Percentiles rank a stretch among this genome's conserved stretches.
These are phyloP conservation scores for Fusarium sp. DNA, from an alignment of 2,329 filamentous ascomycete genomes.

Conservation along the genomic window DNA sequence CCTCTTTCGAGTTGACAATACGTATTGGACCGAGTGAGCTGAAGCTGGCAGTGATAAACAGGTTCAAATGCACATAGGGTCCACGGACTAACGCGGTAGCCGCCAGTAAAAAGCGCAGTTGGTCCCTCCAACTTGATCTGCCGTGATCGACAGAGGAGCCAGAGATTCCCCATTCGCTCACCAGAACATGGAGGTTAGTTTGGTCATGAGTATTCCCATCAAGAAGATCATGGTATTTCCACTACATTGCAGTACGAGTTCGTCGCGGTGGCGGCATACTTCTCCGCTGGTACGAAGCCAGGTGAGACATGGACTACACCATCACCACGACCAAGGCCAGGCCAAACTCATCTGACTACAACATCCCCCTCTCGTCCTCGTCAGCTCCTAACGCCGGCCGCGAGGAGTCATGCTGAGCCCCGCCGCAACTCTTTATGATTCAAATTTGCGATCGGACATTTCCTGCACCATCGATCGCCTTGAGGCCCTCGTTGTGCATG, in stretches of 20 bases:
- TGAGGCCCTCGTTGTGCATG: constrained; percentile 40
- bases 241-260: constrained; percentile 8
- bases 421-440: constrained; percentile 42
- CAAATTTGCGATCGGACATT: constrained; percentile 44
- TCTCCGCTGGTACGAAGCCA: constrained; percentile 23
- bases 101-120: constrained; percentile 34
- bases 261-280: constrained; percentile 28
- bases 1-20: constrained; percentile 6
- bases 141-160: constrained; percentile 19
- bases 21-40: constrained; percentile 25
- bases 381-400: constrained; percentile 37
- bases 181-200: constrained; percentile 19
- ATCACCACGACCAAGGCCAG: constrained; percentile 23
- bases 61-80: constrained; percentile 38
- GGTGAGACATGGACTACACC: constrained; percentile 48
- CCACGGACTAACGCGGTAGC: constrained; percentile 34
- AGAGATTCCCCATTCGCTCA: constrained; percentile 21
- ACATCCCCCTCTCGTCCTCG: constrained; percentile 15
- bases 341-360: constrained; percentile 47
- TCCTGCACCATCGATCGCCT: constrained; percentile 45
- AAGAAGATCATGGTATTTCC: constrained; percentile 10
- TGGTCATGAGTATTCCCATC: constrained; percentile 13
- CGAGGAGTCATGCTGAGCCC: constrained; percentile 44
- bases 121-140: constrained; percentile 9
- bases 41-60: constrained; percentile 36